Evolutionary conservation across 495 filamentous ascomycete genomes (phyloP), one percentile per base, ranked within the genome.

Genomic region (Cudoniella acicularis): DNA sequence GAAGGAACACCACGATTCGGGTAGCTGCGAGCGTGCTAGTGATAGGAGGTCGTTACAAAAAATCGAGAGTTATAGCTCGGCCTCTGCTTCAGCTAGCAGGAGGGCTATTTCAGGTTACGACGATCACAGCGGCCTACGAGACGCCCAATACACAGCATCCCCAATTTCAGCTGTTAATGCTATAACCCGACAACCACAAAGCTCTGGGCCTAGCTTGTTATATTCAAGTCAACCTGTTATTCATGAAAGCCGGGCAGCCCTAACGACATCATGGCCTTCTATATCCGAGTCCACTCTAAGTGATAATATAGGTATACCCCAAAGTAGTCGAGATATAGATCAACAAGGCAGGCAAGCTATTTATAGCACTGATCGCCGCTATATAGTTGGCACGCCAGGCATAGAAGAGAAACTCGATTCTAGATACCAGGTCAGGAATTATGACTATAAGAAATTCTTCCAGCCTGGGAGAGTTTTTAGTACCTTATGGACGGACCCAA

Each of bases 371-470:
- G 22, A 10, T 24, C 23, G 20, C 22, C 46, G 56, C 4, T 27
- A 60, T 18, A 49, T 64, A 22, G 17, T 18, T 11, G 53, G 57
- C 3, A 64, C 57, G 10, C 3, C 20, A 0, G 57, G 58, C 2
- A 21, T 57, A 3, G 36, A 16, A 18, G 59, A 65, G 24, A 55
- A 20, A 17, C 49, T 65, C 16, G 63, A 65, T 36, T 16, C 43
- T 11, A 52, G 36, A 23, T 65, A 62, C 41, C 45, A 49, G 20
- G 22, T 59, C 10, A 27, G 63, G 10, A 65, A 56, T 22, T 10
- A 27, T 8, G 63, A 65, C 27, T 65, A 56, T 17, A 41, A 59
- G 17, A 57, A 48, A 30, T 65, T 62, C 25, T 65, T 62, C 56
- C 52, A 22, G 22, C 18, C 47, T 3, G 63, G 63, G 8, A 48